Percentiles rank a stretch among this genome's conserved stretches.
phyloP scores from a whole-genome alignment of 2,329 filamentous ascomycete genomes.

The Trichoderma brevicompactum region DNA sequence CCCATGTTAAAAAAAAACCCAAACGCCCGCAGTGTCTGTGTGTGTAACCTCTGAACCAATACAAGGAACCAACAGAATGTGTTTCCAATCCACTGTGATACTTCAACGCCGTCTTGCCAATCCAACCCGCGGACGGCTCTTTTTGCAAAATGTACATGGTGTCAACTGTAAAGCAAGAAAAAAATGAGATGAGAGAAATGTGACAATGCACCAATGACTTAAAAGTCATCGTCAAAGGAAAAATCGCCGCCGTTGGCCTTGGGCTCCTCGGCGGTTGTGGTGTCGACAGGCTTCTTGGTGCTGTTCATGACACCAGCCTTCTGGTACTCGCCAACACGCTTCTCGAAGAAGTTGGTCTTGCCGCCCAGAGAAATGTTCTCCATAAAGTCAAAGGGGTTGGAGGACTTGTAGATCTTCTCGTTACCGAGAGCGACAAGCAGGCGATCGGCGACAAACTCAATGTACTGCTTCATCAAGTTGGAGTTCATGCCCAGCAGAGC shows the following conservation, averaged over 20 bases:
- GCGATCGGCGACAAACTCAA: constrained; percentile 98
- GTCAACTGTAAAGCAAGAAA: constrained; percentile 14
- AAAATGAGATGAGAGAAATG: constrained; percentile 30
- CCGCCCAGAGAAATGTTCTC: constrained; percentile 98
- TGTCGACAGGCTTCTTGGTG: constrained; percentile 69
- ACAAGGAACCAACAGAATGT: not conserved
- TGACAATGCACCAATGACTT: constrained; percentile 50
- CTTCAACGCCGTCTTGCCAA: constrained; percentile 27
- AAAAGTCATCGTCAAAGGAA: constrained; percentile 96
- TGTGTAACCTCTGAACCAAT: constrained; percentile 25
- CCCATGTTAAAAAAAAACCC: constrained; percentile 2
- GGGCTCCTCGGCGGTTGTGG: constrained; percentile 46
- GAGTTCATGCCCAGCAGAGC: constrained; percentile 97
- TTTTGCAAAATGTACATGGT: constrained; percentile 27
- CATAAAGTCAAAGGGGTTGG: constrained; percentile 99
- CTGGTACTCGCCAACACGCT: constrained; percentile 99
- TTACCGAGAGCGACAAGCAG: constrained; percentile 92
- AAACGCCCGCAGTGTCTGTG: constrained; percentile 32
- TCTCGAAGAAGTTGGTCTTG: constrained; percentile 99
- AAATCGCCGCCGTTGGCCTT: constrained; percentile 76
- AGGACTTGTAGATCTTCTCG: constrained; percentile 86
- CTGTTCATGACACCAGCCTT: constrained; percentile 98
- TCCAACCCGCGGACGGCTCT: constrained; percentile 27
- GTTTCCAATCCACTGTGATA: constrained; percentile 8
- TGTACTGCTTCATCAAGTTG: constrained; percentile 98